phyloP scores from a whole-genome alignment of 768 basidiomycete genomes.

The Mycena pura region DNA sequence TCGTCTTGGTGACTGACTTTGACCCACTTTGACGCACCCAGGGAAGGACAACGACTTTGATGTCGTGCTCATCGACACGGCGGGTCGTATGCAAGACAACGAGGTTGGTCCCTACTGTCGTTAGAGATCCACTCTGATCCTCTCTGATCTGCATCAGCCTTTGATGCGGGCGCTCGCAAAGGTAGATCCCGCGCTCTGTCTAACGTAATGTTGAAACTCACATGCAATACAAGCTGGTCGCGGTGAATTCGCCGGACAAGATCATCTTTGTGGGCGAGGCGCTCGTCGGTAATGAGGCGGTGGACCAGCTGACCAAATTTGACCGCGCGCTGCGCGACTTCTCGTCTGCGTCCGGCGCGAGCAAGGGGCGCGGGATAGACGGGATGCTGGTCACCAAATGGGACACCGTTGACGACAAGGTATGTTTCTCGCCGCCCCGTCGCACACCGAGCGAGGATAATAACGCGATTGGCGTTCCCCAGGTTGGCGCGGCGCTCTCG shows the following conservation, averaged over 20 bases:
- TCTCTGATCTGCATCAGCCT: slow-evolving; percentile 56
- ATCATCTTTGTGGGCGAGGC: slow-evolving; percentile 99
- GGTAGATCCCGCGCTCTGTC: slow-evolving; percentile 47
- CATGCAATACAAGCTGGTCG: slow-evolving; percentile 67
- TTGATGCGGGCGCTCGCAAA: slow-evolving; percentile 99
- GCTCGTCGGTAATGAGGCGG: slow-evolving; percentile 97
- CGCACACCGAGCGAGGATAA: too few species aligned
- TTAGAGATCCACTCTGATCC: slow-evolving; percentile 6
- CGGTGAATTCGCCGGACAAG: slow-evolving; percentile 95
- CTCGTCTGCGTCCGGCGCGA: slow-evolving; percentile 70
- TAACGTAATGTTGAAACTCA: too few species aligned
- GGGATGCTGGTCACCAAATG: slow-evolving; percentile 99
- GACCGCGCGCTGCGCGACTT: slow-evolving; percentile 94
- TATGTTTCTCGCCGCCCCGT: too few species aligned
- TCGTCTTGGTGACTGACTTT: slow-evolving; percentile 9
- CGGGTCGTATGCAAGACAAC: slow-evolving; percentile 99
- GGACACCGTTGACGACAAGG: slow-evolving; percentile 98
- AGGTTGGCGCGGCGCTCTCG: slow-evolving; percentile 98
- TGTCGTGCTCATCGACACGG: slow-evolving; percentile 97
- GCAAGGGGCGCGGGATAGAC: slow-evolving; percentile 90
- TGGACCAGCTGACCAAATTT: slow-evolving; percentile 97
- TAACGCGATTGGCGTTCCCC: not conserved
- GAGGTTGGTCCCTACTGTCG: slow-evolving; percentile 60
- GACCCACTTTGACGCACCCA: slow-evolving; percentile 39
- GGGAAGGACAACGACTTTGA: slow-evolving; percentile 92